Evolutionary conservation across 306 rosid species (phyloP).

Genomic region (Cyclanthera cordifolia): DNA sequence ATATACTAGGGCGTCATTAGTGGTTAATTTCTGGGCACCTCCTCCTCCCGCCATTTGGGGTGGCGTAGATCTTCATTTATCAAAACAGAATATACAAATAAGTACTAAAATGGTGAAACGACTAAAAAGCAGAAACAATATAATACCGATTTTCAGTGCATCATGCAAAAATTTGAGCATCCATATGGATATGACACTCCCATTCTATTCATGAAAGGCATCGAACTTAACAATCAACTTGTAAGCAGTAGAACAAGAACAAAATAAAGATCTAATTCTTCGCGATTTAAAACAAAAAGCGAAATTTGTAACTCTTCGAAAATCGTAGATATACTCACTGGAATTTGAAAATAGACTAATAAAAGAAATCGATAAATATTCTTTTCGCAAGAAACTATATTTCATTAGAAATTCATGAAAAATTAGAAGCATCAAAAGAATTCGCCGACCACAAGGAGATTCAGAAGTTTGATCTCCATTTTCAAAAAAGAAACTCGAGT

Average conservation of each 20-base stretch:
- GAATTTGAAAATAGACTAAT: neutral
- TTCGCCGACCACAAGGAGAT: neutral
- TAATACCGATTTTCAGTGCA: neutral
- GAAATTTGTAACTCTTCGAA: too few relatives aligned
- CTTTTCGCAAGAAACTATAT: neutral
- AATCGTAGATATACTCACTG: neutral
- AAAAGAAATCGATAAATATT: neutral
- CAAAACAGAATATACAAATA: constrained; percentile 4
- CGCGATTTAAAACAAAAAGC: too few relatives aligned
- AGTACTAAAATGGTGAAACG: constrained; percentile 13
- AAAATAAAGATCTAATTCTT: constrained; percentile 27
- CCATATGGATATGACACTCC: constrained; percentile 5
- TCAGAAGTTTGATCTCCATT: constrained; percentile 24
- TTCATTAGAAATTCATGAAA: constrained; percentile 4
- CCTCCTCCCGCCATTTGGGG: constrained; percentile 60
- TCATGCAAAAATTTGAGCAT: constrained; percentile 3
- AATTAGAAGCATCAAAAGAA: constrained; percentile 19
- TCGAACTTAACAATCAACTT: constrained; percentile 7
- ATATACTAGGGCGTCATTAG: constrained; percentile 79
- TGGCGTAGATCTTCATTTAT: constrained; percentile 67
- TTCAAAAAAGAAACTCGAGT: constrained; percentile 15
- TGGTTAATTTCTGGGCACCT: constrained; percentile 63
- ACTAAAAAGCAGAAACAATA: neutral
- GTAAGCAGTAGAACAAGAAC: neutral
- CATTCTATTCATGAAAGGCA: neutral